Base-by-base conservation (phyloP, 2,329 filamentous ascomycete species). In the Cercospora nicotianae region DNA sequence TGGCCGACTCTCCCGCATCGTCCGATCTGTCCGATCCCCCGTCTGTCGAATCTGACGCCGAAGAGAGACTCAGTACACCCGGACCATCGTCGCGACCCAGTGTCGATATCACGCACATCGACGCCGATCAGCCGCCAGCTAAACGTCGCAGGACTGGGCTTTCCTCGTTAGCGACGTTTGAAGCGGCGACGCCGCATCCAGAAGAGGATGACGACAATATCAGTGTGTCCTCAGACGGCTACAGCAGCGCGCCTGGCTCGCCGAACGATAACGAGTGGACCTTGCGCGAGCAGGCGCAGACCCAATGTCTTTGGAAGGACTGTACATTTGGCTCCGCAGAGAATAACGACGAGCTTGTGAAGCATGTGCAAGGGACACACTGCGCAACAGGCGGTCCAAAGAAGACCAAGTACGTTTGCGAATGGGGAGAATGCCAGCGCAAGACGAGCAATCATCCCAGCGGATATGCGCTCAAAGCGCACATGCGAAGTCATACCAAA, bases 351-450 rank as follows among this genome's bases (percentile, higher is more conserved):
- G 81, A 81, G 28, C 77, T 85, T 55, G 83, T 85, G 62, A 77
- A 81, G 67, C 83, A 85, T 73, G 80, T 85, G 51, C 94, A 98
- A 80, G 91, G 93, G 76, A 92, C 94, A 67, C 95, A 99, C 80
- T 97, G 98, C 76, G 93, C 95, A 77, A 77, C 76, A 3, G 74
- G 73, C 18, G 77, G 77, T 9, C 92, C 90, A 69, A 88, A 94
- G 64, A 92, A 95, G 82, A 97, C 96, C 82, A 97, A 95, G 80
- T 98, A 98, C 79, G 93, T 92, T n/a, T 99, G 95, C 81, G 94
- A 98, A 81, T 99, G 95, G 95, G 88, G 87, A 68, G 94, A 94
- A 72, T 99, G 95, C 79, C 86, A 85, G 63, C 84, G 94, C 69
- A 98, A 97, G 82, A 93, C 93, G 68, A 89, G 95, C 80, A 89